Evolutionary conservation across 306 rosid species (phyloP).

Genomic region (Biancaea sappan): DNA sequence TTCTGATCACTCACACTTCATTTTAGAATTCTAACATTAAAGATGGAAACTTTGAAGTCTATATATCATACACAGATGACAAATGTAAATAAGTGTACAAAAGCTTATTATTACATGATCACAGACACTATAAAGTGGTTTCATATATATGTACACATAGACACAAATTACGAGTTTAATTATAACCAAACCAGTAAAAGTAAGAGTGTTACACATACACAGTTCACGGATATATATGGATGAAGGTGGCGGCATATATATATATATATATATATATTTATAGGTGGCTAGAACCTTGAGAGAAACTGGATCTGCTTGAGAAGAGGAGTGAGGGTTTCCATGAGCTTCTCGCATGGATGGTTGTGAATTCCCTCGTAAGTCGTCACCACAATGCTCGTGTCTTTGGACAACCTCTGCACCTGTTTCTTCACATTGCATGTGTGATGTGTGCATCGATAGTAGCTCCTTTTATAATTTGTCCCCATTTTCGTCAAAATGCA

Average conservation of each 20-base stretch:
- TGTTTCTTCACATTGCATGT: slow-evolving; percentile 96
- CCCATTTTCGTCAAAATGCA: too few species aligned
- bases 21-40: too few species aligned
- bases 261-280: neutral
- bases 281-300: slow-evolving; percentile 47
- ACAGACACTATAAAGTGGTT: neutral
- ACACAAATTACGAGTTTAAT: neutral
- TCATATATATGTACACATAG: too few species aligned
- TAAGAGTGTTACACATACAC: too few species aligned
- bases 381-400: slow-evolving; percentile 87
- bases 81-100: neutral
- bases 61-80: neutral
- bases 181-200: neutral
- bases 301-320: slow-evolving; percentile 86
- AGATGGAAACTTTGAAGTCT: neutral
- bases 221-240: too few species aligned
- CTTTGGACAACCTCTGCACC: slow-evolving; percentile 85
- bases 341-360: slow-evolving; percentile 87
- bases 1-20: too few species aligned
- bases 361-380: slow-evolving; percentile 91
- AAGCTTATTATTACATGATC: neutral
- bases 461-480: slow-evolving; percentile 59
- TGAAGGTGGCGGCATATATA: neutral
- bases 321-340: slow-evolving; percentile 95
- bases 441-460: slow-evolving; percentile 87